Evolutionary conservation across 2,329 filamentous ascomycete genomes (phyloP).

Genomic region (Aspergillus quadricinctus): DNA sequence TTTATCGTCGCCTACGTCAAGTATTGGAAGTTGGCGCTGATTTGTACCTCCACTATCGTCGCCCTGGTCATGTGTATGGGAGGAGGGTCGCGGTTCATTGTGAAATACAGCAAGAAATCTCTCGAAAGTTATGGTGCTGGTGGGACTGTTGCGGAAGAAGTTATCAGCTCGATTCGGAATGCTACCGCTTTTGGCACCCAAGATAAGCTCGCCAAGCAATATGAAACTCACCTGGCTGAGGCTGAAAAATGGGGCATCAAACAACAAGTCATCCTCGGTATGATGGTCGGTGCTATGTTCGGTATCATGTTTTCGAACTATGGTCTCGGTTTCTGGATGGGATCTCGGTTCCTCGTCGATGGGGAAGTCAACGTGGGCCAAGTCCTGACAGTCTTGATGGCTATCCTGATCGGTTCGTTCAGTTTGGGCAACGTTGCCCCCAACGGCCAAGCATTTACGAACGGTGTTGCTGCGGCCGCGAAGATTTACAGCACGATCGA

Average conservation of each 20-base stretch:
- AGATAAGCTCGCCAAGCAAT: conserved; percentile 81
- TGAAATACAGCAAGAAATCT: conserved; percentile 75
- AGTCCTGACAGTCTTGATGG: conserved; percentile 81
- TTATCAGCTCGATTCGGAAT: conserved; percentile 88
- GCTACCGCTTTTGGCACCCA: conserved; percentile 91
- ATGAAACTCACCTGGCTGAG: conserved; percentile 67
- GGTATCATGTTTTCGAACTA: conserved; percentile 81
- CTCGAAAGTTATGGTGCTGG: conserved; percentile 77
- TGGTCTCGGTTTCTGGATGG: conserved; percentile 83
- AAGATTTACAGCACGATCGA: conserved; percentile 97
- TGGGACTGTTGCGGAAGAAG: conserved; percentile 87
- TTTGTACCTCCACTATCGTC: conserved; percentile 75
- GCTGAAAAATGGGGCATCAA: conserved; percentile 74
- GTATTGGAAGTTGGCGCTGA: conserved; percentile 90
- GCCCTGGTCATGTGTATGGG: conserved; percentile 77
- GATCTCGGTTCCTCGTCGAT: conserved; percentile 66
- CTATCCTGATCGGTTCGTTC: conserved; percentile 90
- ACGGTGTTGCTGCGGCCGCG: conserved; percentile 72
- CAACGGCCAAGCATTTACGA: conserved; percentile 80
- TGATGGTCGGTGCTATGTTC: conserved; percentile 84
- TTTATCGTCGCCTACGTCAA: conserved; percentile 88
- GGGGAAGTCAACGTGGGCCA: conserved; percentile 63
- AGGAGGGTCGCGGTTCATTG: conserved; percentile 65
- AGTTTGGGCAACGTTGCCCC: conserved; percentile 83
- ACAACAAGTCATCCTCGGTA: conserved; percentile 65